These are phyloP conservation scores for Funneliformis caledonium DNA, from an alignment of 371 early-diverging fungal species.

Conservation along the genomic window DNA sequence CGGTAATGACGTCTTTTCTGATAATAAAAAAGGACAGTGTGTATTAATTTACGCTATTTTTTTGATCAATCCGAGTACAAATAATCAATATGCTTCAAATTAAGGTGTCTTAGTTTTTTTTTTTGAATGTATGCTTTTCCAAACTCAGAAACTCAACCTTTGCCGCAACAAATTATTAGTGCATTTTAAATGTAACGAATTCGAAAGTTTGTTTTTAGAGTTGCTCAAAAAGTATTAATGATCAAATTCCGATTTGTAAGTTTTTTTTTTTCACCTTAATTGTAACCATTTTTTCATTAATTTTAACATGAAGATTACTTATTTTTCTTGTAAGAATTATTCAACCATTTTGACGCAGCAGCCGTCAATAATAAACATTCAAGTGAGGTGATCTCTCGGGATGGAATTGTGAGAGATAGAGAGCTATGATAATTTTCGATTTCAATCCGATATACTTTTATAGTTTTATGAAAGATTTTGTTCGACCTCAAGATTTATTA, in stretches of 20 bases:
- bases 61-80: background rate
- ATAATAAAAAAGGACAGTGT: background rate
- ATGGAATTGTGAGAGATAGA: background rate
- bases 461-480: background rate
- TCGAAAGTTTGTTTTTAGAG: background rate
- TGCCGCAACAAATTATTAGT: background rate
- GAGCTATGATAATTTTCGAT: background rate
- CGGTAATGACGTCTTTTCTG: background rate
- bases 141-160: background rate
- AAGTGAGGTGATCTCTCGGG: background rate
- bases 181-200: background rate
- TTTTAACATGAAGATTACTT: no score
- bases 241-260: constrained; percentile 30
- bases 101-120: background rate
- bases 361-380: background rate
- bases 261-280: background rate
- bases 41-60: background rate
- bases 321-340: background rate
- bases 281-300: background rate
- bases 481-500: background rate
- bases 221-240: background rate
- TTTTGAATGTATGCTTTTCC: background rate
- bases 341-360: background rate
- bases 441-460: background rate
- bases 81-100: background rate